phyloP scores from a whole-genome alignment of 257 asterid genomes.

The Solanum chmielewskii region DNA sequence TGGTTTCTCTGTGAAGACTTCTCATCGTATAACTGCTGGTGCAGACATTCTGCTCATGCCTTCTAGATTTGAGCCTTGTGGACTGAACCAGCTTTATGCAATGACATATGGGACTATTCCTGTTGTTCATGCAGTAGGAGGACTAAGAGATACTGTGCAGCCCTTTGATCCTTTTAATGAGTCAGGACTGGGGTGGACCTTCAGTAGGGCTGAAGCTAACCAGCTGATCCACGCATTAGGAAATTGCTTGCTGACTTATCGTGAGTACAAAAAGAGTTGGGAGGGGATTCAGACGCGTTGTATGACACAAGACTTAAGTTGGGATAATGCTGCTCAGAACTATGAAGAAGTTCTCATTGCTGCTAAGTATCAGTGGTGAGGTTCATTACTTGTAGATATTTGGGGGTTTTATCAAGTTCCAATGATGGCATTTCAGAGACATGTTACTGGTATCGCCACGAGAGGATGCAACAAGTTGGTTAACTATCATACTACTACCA shows the following conservation, averaged over 20 bases:
- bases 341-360: slow-evolving; percentile 86
- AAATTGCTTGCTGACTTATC: slow-evolving; percentile 68
- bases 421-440: not conserved
- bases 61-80: slow-evolving; percentile 93
- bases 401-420: not conserved
- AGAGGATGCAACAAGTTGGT: not conserved
- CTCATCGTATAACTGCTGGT: slow-evolving; percentile 90
- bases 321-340: slow-evolving; percentile 82
- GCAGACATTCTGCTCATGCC: slow-evolving; percentile 86
- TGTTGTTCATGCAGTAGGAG: slow-evolving; percentile 93
- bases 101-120: slow-evolving; percentile 88
- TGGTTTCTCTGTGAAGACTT: slow-evolving; percentile 78
- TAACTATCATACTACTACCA: not conserved
- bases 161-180: slow-evolving; percentile 80
- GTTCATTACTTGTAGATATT: not conserved
- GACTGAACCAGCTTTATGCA: slow-evolving; percentile 92
- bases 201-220: slow-evolving; percentile 40
- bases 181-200: slow-evolving; percentile 90
- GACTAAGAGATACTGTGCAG: slow-evolving; percentile 80
- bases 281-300: slow-evolving; percentile 85
- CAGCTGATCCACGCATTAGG: slow-evolving; percentile 62
- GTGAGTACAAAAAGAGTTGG: slow-evolving; percentile 73
- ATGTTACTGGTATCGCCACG: not conserved
- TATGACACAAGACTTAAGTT: slow-evolving; percentile 71
- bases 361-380: slow-evolving; percentile 89